Evolutionary conservation across 306 rosid species (phyloP), one percentile per base, ranked within the genome.

Genomic region (Gillenia trifoliata): DNA sequence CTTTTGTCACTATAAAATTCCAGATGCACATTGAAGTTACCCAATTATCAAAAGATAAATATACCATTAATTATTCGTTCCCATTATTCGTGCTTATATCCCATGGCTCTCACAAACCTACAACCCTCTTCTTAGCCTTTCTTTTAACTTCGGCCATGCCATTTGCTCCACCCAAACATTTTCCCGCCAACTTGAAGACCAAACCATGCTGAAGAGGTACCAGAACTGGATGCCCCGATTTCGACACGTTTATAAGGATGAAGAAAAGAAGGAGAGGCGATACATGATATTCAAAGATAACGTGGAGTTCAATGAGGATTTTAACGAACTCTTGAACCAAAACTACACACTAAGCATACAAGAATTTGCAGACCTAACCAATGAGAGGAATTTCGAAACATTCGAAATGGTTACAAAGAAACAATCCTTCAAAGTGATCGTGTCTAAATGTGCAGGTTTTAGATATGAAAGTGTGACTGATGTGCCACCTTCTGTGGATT

Each of bases 351-450:
- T 81, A 4, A 65, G 63, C 16, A 15, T 78, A 73, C 81, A 75
- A 23, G 50, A 67, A 50, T 81, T 77, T 72, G 85, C 85, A 57
- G 79, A 80, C 30, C 84, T 79, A 55, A 83, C 81, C 11, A 86
- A 79, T 0, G 80, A 86, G 80, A 86, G 5, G 88, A 86, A 66
- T 85, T 85, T 66, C 23, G 16, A 5, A 25, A 73, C 36, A 33
- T 69, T 0, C 76, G 86, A 47, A 81, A 81, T 4, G 71, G 68
- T 33, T 83, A 81, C 79, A 79, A 82, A 47, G n/a, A 19, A 19
- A 31, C 5, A 2, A 40, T 38, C 61, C 34, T 9, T 16, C 3
- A 6, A 29, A 25, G 6, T 8, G 86, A 83, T 3, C 82, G 77
- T 41, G 73, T 78, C 82, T 70, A 26, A 82, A 45, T 83, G 77